Base-by-base conservation (phyloP, 1,139 yeast genomes). In the Geotrichum reessii region DNA sequence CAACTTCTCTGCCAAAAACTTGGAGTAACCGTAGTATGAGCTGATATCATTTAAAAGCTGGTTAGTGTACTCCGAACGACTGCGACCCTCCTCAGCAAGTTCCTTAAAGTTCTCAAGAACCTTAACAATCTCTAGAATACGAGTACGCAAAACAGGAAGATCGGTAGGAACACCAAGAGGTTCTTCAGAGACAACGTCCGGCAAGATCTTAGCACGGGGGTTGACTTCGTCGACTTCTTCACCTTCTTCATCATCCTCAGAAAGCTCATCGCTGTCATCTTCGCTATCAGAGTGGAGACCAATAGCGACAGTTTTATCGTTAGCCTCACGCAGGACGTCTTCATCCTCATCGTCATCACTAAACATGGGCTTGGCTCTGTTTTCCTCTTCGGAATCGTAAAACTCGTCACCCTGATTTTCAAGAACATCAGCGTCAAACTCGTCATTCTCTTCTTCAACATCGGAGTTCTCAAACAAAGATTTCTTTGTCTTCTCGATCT, bases 21-120 rank as follows among this genome's bases (percentile, higher is more conserved):
- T 88, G n/a, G 93, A 83, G 76, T 95, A 95, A n/a, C 99, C 99
- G 70, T 92, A 95, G 76, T 95, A 95, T 69, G 86, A 88, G 72
- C 95, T 85, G 57, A 95, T 89, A 27, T 60, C 62, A 42, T 55
- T 50, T n/a, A 60, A 28, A 9, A 60, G 57, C 54, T 60, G 62
- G 50, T 55, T 52, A 9, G 58, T 58, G 53, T 60, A 60, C 54
- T 60, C 62, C 2, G 62, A 53, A 12, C 62, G 60, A 22, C 60
- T 57, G 27, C 62, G 59, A 12, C 59, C 58, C 74, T 95, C 99
- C 71, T 91, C 96, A 19, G 93, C 88, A 67, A 91, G 73, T 53
- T 79, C 86, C 69, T 86, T 86, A 76, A 92, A 91, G 74, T 93
- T 90, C 72, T 92, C 98, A 67, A 95, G 81, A n/a, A 93, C 97